Evolutionary conservation across 805 yeast species (phyloP), one percentile per base, ranked within the genome.

Genomic region (Yamadazyma paraphyllophila): DNA sequence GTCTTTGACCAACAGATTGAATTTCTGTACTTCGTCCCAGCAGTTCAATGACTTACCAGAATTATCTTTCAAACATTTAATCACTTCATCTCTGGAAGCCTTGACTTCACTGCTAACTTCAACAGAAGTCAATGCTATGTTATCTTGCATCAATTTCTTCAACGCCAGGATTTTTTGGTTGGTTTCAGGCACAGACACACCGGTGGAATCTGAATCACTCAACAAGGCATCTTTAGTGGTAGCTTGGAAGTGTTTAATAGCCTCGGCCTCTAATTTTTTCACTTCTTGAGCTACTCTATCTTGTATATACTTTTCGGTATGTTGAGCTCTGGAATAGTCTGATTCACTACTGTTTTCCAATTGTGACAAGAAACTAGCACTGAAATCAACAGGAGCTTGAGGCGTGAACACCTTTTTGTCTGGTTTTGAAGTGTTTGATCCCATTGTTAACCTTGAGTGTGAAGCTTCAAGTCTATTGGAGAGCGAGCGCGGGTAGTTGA

Each of bases 1-100:
- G 50, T 72, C 68, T 52, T 71, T 70, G 13, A 82, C 85, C 50
- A 80, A 62, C 51, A 73, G 74, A 60, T 81, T 85, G 65, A 88
- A 88, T 45, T 73, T 66, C 58, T 83, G 80, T 14, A 87, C 87
- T 59, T 85, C 87, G 34, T 85, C 88, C 84, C 90, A 85, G 62
- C 96, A 88, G 63, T 85, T 82, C 62, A 88, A 75, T 16, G 86
- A 82, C 60, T 74, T 81, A 16, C 81, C 85, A 50, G 74, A 66
- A 62, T 83, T 83, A 40, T 76, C 76, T 53, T 73, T 74, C 58
- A 88, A 73, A 62, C 96, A 88, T 35, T 67, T 57, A 20, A 76
- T 66, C 20, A 89, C 80, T 9, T 70, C 56, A 7, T 58, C 54
- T 65, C 85, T 81, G 5, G 83, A 74, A 2, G 54, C 56, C 43